These are phyloP conservation scores for Rosa hybrid DNA, from an alignment of 331 rosid species.

Conservation along the genomic window DNA sequence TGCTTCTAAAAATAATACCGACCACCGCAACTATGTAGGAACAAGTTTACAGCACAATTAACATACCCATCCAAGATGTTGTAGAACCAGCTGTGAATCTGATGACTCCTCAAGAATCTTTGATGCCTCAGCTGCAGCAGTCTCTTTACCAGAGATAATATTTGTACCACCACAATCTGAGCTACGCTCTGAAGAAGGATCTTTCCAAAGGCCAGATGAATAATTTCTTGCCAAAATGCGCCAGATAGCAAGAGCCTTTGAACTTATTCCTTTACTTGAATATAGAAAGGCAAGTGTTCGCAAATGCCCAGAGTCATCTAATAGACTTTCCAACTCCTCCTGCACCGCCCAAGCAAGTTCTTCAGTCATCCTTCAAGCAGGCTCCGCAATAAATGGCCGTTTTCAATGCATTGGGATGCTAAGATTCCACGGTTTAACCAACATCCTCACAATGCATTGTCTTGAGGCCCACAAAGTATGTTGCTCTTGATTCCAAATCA, in stretches of 20 bases:
- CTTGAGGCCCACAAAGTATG: constrained; percentile 32
- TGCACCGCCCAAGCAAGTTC: constrained; percentile 62
- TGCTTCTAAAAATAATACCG: neutral
- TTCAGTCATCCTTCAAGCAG: constrained; percentile 50
- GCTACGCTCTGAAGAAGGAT: constrained; percentile 45
- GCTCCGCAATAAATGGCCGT: constrained; percentile 43
- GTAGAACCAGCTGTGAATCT: constrained; percentile 81
- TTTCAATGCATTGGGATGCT: constrained; percentile 54
- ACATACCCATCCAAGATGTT: constrained; percentile 96
- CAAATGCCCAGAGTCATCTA: constrained; percentile 90
- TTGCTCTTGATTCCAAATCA: constrained; percentile 17
- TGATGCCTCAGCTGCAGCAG: constrained; percentile 90
- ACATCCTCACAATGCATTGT: constrained; percentile 38
- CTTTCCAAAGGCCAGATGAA: constrained; percentile 80
- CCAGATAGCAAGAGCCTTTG: constrained; percentile 92
- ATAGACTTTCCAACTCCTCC: constrained; percentile 95
- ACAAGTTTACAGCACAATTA: neutral
- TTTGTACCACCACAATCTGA: constrained; percentile 32
- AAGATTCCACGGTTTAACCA: constrained; percentile 35
- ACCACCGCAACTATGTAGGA: neutral
- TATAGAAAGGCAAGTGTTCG: constrained; percentile 93
- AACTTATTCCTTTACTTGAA: constrained; percentile 91
- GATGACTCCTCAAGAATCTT: constrained; percentile 92
- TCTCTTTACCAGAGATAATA: constrained; percentile 60
- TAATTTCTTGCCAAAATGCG: constrained; percentile 84